Evolutionary conservation across 2,329 filamentous ascomycete genomes (phyloP).

Genomic region (Curvularia eragrostidis): DNA sequence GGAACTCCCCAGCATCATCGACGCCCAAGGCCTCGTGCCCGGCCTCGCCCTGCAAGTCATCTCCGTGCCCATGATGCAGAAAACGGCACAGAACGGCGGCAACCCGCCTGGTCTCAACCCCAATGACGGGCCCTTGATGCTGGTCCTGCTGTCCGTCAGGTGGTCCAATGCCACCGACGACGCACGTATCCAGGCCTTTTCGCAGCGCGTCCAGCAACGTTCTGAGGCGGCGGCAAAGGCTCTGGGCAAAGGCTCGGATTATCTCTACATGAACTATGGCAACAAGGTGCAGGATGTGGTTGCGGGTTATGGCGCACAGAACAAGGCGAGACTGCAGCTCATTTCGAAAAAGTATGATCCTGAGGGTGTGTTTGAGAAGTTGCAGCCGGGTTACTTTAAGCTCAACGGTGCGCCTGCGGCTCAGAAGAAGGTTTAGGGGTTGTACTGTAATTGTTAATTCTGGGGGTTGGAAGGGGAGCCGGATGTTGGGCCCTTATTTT

Average conservation of each 20-base stretch:
- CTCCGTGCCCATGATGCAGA: slow-evolving; percentile 29
- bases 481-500: background rate
- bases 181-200: slow-evolving; percentile 26
- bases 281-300: slow-evolving; percentile 53
- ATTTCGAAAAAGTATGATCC: slow-evolving; percentile 33
- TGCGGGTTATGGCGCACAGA: slow-evolving; percentile 51
- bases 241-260: slow-evolving; percentile 11
- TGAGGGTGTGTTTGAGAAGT: slow-evolving; percentile 25
- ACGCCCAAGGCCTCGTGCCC: slow-evolving; percentile 27
- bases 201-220: slow-evolving; percentile 24
- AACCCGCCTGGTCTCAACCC: slow-evolving; percentile 41
- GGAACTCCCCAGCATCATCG: slow-evolving; percentile 25
- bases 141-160: slow-evolving; percentile 23
- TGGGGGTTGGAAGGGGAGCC: background rate
- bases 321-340: slow-evolving; percentile 33
- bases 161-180: slow-evolving; percentile 38
- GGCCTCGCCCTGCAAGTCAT: slow-evolving; percentile 38
- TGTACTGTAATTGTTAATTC: background rate
- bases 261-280: slow-evolving; percentile 59
- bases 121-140: slow-evolving; percentile 28
- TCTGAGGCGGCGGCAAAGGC: slow-evolving; percentile 14
- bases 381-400: slow-evolving; percentile 35
- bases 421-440: background rate
- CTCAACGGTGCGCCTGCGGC: slow-evolving; percentile 24
- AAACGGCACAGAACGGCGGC: slow-evolving; percentile 33